phyloP scores from a whole-genome alignment of 768 basidiomycete genomes.

The Auricularia sp. region DNA sequence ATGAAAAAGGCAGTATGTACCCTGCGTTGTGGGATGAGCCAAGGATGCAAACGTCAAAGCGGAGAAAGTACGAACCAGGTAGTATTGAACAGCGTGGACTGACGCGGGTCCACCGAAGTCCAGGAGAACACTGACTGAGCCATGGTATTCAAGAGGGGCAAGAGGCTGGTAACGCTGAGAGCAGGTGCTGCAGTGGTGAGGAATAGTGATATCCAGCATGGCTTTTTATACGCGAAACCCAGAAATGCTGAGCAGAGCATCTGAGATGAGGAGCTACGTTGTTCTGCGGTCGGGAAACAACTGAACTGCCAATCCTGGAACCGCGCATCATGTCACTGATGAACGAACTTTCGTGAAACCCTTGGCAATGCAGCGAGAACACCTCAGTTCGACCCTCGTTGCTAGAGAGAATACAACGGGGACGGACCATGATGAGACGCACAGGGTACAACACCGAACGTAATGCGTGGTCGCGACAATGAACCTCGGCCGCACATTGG shows the following conservation, averaged over 20 bases:
- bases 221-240: neutral
- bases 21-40: neutral
- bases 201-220: neutral
- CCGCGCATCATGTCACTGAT: neutral
- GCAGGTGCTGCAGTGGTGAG: neutral
- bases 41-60: neutral
- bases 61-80: conserved; percentile 22
- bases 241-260: conserved; percentile 4
- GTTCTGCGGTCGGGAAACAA: conserved; percentile 1
- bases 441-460: neutral
- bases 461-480: neutral
- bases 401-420: neutral
- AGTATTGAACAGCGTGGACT: conserved; percentile 72
- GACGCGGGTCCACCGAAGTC: conserved; percentile 80
- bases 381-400: neutral
- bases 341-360: neutral
- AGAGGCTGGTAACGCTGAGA: conserved; percentile 7
- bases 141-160: neutral
- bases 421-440: neutral
- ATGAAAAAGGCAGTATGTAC: neutral
- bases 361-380: neutral
- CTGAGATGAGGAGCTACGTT: conserved; percentile 4
- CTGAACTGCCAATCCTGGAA: neutral
- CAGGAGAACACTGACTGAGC: conserved; percentile 50
- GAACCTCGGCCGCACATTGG: neutral